Evolutionary conservation across 2,329 filamentous ascomycete species (phyloP).

Genomic region (Fusarium graminum): DNA sequence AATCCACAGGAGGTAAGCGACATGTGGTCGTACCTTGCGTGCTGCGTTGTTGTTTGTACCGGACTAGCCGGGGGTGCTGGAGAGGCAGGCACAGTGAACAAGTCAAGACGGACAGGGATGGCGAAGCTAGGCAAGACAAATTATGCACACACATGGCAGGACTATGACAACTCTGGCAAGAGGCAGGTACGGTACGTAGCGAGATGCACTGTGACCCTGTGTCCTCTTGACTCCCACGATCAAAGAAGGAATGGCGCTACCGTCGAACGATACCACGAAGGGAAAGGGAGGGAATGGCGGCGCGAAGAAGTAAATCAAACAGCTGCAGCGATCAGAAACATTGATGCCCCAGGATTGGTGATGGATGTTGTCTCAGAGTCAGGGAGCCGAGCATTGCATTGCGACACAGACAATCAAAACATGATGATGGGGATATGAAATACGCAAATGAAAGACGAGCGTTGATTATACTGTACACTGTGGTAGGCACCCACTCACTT

Average conservation of each 20-base stretch:
- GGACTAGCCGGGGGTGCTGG: slow-evolving; percentile 32
- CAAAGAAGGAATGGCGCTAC: slow-evolving; percentile 46
- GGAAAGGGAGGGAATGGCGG: slow-evolving; percentile 35
- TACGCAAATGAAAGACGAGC: slow-evolving; percentile 20
- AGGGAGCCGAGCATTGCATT: slow-evolving; percentile 27
- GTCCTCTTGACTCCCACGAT: slow-evolving; percentile 16
- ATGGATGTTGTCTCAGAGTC: slow-evolving; percentile 43
- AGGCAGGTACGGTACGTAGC: slow-evolving; percentile 22
- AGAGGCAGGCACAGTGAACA: slow-evolving; percentile 24
- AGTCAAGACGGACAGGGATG: slow-evolving; percentile 11
- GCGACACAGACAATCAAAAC: slow-evolving; percentile 37
- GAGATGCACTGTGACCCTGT: slow-evolving; percentile 36
- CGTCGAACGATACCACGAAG: slow-evolving; percentile 45
- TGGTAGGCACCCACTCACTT: slow-evolving; percentile 1
- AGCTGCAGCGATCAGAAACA: slow-evolving; percentile 41
- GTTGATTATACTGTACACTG: slow-evolving; percentile 24
- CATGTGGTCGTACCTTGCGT: slow-evolving; percentile 38
- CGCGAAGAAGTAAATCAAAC: slow-evolving; percentile 43
- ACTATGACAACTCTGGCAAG: slow-evolving; percentile 28
- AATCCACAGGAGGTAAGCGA: slow-evolving; percentile 16
- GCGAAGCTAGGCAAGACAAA: slow-evolving; percentile 15
- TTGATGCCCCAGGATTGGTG: slow-evolving; percentile 32
- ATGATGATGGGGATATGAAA: slow-evolving; percentile 32
- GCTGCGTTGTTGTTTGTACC: slow-evolving; percentile 39
- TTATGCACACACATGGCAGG: slow-evolving; percentile 21